Evolutionary conservation across 352 stramenopile genomes (phyloP).

Genomic region (Phytophthora sp.): DNA sequence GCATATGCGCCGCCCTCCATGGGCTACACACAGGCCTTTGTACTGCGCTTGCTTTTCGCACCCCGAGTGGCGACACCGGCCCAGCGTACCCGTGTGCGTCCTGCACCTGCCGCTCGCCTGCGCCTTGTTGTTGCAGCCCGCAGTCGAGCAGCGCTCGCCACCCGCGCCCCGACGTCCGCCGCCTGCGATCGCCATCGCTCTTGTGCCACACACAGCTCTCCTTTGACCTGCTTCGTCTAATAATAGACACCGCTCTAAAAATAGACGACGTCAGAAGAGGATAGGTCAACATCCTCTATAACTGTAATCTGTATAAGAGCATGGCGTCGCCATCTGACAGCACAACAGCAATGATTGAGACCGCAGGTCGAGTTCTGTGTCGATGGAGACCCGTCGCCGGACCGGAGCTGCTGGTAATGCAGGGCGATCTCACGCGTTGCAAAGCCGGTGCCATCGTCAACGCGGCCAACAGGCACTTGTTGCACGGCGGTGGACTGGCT

Average conservation of each 20-base stretch:
- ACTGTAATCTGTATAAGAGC: no score
- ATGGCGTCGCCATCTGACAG: no score
- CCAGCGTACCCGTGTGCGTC: conserved; percentile 24
- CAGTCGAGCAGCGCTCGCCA: conserved; percentile 17
- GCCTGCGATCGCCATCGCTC: not conserved
- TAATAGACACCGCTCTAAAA: no score
- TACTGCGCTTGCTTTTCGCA: conserved; percentile 32
- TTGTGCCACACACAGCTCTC: not conserved
- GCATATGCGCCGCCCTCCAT: conserved; percentile 23
- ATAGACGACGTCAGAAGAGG: no score
- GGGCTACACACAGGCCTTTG: conserved; percentile 24
- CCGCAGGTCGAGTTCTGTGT: conserved; percentile 17
- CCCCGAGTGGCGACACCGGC: conserved; percentile 15
- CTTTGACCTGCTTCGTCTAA: not conserved
- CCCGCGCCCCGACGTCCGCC: conserved; percentile 1
- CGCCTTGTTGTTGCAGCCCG: conserved; percentile 23
- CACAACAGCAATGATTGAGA: no score
- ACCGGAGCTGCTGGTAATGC: conserved; percentile 35
- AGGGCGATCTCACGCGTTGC: conserved; percentile 51
- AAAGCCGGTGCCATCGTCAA: conserved; percentile 56
- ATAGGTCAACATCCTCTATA: no score
- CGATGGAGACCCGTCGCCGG: conserved; percentile 18
- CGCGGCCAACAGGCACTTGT: conserved; percentile 38
- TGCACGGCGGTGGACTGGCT: conserved; percentile 48
- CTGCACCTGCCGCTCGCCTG: conserved; percentile 15